phyloP scores from a whole-genome alignment of 2,329 filamentous ascomycete genomes.

The Botryotinia calthae region DNA sequence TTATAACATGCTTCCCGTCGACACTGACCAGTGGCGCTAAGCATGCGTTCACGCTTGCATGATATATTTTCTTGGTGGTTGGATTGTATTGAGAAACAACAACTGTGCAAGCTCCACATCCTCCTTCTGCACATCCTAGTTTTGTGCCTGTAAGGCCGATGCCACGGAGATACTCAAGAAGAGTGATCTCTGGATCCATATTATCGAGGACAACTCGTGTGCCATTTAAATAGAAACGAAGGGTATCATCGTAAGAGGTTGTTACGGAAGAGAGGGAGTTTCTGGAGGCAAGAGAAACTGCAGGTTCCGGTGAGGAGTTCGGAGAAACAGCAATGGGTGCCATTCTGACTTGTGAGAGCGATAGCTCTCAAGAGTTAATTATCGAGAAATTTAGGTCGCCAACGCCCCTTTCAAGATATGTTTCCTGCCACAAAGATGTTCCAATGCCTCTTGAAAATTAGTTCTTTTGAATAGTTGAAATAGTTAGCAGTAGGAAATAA shows the following conservation, averaged over 20 bases:
- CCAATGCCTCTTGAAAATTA: not conserved
- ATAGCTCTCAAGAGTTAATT: not conserved
- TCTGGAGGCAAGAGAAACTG: conserved; percentile 29
- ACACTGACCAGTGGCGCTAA: conserved; percentile 88
- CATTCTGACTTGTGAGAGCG: conserved; percentile 43
- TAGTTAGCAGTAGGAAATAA: not conserved
- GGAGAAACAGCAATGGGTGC: conserved; percentile 56
- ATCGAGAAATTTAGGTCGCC: not conserved
- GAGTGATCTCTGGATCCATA: conserved; percentile 85
- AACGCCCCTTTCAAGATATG: not conserved
- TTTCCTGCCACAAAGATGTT: not conserved
- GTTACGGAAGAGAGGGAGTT: conserved; percentile 61
- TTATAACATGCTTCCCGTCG: conserved; percentile 97
- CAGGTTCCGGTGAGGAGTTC: conserved; percentile 38
- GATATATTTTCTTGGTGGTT: conserved; percentile 80
- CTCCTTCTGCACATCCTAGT: conserved; percentile 92
- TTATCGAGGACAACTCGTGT: conserved; percentile 83
- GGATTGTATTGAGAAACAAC: conserved; percentile 93
- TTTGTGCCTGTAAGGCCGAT: conserved; percentile 95
- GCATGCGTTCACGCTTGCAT: conserved; percentile 95
- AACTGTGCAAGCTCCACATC: conserved; percentile 94
- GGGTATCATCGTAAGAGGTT: conserved; percentile 76
- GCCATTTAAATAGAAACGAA: conserved; percentile 93
- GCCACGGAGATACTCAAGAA: conserved; percentile 89
- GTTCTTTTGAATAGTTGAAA: not conserved